Evolutionary conservation across 495 filamentous ascomycete species (phyloP).

Genomic region (Aspergillus conjunctus): DNA sequence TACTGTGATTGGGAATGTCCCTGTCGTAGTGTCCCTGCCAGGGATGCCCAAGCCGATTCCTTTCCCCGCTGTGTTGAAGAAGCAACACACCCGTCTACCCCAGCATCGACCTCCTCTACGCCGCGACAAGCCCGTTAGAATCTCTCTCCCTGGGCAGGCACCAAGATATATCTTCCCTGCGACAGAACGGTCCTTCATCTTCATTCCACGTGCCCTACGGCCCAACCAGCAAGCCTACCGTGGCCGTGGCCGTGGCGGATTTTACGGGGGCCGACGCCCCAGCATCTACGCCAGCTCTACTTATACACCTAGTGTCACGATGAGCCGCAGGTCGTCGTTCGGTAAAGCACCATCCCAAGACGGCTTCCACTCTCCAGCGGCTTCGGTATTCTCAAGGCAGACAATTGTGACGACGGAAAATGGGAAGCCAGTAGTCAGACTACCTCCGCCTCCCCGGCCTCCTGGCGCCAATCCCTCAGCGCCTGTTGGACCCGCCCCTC

Average conservation of each 20-base stretch:
- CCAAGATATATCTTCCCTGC: conserved; percentile 90
- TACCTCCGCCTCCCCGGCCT: conserved; percentile 67
- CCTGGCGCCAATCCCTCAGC: conserved; percentile 34
- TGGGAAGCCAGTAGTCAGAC: conserved; percentile 77
- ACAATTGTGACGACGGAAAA: conserved; percentile 58
- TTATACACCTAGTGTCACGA: conserved; percentile 87
- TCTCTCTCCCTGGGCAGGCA: conserved; percentile 78
- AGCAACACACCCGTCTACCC: conserved; percentile 88
- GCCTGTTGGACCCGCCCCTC: conserved; percentile 26
- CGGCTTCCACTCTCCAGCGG: conserved; percentile 71
- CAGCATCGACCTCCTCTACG: conserved; percentile 93
- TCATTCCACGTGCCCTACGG: conserved; percentile 90
- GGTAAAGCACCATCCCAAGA: conserved; percentile 75
- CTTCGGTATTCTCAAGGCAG: conserved; percentile 71
- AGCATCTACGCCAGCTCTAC: conserved; percentile 80
- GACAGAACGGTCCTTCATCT: conserved; percentile 90
- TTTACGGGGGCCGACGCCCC: conserved; percentile 70
- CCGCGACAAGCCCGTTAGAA: conserved; percentile 93
- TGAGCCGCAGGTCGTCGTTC: conserved; percentile 90
- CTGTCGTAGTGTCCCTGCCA: conserved; percentile 77
- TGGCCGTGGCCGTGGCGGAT: conserved; percentile 66
- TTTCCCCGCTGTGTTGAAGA: conserved; percentile 73
- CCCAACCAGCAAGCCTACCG: conserved; percentile 87
- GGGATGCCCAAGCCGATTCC: conserved; percentile 70
- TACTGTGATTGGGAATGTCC: conserved; percentile 71